phyloP scores from a whole-genome alignment of 352 stramenopile genomes.

The Pythium aquatile region DNA sequence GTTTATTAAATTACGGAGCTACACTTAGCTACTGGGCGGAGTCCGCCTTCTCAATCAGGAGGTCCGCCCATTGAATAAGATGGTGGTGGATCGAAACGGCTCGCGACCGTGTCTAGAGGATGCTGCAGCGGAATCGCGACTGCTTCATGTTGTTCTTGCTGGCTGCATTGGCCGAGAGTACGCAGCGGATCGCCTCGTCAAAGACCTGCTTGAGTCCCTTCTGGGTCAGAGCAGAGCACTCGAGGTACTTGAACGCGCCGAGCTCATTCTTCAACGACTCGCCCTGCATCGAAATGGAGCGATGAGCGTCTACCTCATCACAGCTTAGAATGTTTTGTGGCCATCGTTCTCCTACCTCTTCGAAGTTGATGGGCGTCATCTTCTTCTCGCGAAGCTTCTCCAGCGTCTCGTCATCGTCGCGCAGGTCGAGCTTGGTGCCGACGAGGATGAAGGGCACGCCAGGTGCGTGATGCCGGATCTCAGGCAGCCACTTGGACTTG shows the following conservation, averaged over 20 bases:
- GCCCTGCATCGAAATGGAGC: conserved; percentile 41
- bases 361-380: conserved; percentile 58
- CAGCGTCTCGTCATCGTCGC: conserved; percentile 89
- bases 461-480: conserved; percentile 87
- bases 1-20: conserved; percentile 35
- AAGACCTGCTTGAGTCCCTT: conserved; percentile 94
- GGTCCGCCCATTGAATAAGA: conserved; percentile 12
- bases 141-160: conserved; percentile 24
- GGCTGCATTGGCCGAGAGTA: conserved; percentile 72
- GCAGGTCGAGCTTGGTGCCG: conserved; percentile 93
- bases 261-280: conserved; percentile 89
- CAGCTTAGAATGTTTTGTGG: too few species aligned
- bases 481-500: conserved; percentile 91
- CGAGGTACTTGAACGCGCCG: conserved; percentile 90
- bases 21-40: conserved; percentile 6
- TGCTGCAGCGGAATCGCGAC: conserved; percentile 45
- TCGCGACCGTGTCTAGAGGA: conserved; percentile 41
- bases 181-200: conserved; percentile 91
- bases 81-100: conserved; percentile 2
- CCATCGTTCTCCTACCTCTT: conserved; percentile 44
- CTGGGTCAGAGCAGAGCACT: conserved; percentile 93
- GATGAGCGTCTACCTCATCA: not conserved
- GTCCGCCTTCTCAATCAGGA: not conserved
- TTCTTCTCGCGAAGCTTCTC: conserved; percentile 89
- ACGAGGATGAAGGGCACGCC: conserved; percentile 95